These are phyloP conservation scores for Colletotrichum gigasporum DNA, from an alignment of 2,329 filamentous ascomycete genomes.

Conservation along the genomic window DNA sequence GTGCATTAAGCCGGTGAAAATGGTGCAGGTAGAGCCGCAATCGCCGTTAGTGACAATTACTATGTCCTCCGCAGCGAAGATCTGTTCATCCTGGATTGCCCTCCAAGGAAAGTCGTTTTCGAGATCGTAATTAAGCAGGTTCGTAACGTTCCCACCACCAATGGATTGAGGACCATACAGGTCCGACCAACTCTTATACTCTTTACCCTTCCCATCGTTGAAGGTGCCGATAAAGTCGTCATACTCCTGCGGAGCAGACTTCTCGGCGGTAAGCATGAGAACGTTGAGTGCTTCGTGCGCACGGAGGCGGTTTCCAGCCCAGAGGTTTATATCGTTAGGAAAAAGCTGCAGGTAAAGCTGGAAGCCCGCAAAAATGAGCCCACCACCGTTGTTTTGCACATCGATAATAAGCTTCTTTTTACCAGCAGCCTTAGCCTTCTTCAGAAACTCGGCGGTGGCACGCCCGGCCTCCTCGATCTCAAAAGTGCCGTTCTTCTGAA, in stretches of 20 bases:
- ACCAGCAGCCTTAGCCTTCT: slow-evolving; percentile 51
- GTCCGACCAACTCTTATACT: slow-evolving; percentile 41
- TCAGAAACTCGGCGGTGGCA: slow-evolving; percentile 52
- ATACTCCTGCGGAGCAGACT: neutral
- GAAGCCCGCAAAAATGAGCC: slow-evolving; percentile 55
- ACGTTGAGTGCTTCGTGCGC: slow-evolving; percentile 26
- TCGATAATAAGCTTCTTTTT: slow-evolving; percentile 73
- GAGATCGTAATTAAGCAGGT: slow-evolving; percentile 2
- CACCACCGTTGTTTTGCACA: slow-evolving; percentile 68
- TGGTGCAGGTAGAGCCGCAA: slow-evolving; percentile 68
- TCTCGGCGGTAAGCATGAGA: slow-evolving; percentile 16
- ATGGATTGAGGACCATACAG: neutral
- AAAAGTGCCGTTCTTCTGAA: slow-evolving; percentile 11
- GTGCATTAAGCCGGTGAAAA: slow-evolving; percentile 65
- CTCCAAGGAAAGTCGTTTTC: neutral
- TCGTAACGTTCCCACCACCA: slow-evolving; percentile 13
- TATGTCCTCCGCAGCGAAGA: slow-evolving; percentile 50
- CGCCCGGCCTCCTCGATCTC: slow-evolving; percentile 32
- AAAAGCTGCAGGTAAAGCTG: slow-evolving; percentile 57
- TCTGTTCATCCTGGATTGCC: neutral
- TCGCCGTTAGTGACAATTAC: slow-evolving; percentile 61
- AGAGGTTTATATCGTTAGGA: slow-evolving; percentile 31
- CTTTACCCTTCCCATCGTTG: slow-evolving; percentile 39
- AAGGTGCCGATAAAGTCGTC: neutral
- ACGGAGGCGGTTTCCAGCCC: slow-evolving; percentile 29